Base-by-base conservation (phyloP, 306 rosid genomes). In the Vigna trinervia region DNA sequence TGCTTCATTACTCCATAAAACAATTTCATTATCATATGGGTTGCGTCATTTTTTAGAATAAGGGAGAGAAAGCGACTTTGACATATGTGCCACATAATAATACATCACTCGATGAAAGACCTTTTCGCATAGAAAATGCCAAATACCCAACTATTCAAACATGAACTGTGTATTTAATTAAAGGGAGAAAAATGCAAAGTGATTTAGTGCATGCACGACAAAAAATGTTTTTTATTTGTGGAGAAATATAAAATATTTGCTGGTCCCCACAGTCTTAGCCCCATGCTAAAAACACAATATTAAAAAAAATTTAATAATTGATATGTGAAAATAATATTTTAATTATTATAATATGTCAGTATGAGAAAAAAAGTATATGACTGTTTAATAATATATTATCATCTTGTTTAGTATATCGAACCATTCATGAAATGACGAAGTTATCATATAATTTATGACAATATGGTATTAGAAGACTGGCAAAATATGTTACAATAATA, bases 21-120 rank as follows among this genome's bases (percentile, higher is more conserved):
- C 58, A 17, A 53, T 64, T 64, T 65, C 47, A 41, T 54, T 5
- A 26, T 45, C 60, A 58, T 47, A 51, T 47, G 63, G 50, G 57
- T 34, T 7, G 17, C 6, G 47, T 34, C 53, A 36, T 34, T 28
- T 41, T 2, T 47, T 62, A 32, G 43, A 48, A 50, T 76, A 52
- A 66, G 11, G 26, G 19, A 38, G 4, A n/a, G 63, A 76, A 39
- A 67, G 52, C 60, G 39, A 77, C 69, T 34, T 57, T 69, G 50
- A 78, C 41, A 69, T 68, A 28, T 56, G 61, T 68, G 81, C 61
- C 70, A 57, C 6, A 50, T 63, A 19, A 62, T 36, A 20, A 39
- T 36, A 38, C 12, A 30, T 51, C 39, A 36, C 52, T 46, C 64
- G 63, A 19, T 13, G 12, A 36, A 45, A 39, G 6, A 8, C 0